Evolutionary conservation across 768 basidiomycete species (phyloP), one percentile per base, ranked within the genome.

Genomic region (Symmetrospora coprosmae): DNA sequence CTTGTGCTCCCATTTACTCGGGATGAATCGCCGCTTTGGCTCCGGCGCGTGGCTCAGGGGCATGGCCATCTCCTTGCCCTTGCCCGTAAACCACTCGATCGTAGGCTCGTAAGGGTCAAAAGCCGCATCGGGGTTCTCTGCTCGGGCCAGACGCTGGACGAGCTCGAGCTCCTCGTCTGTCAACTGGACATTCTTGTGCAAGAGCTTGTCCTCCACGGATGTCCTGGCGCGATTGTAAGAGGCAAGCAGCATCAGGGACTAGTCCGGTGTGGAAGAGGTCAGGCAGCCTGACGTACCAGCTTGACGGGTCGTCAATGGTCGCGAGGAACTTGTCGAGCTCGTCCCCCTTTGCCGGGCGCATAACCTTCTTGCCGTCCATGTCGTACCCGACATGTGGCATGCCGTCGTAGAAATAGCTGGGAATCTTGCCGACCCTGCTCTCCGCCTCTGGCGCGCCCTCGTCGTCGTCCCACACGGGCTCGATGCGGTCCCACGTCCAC

Each of bases 1-100:
- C 78, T 94, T 83, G 74, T 94, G 96, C 75, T 97, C 94, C 94
- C 94, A 99, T 76, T 91, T 97, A 74, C 88, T 92, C 14, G 91
- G 88, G 13, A 96, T 79, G 83, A 91, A 99, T 46, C 94, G 80
- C 53, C 88, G 80, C 74, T 99, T 99, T 19, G 94, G 94, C 71
- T 97, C 90, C 1, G 90, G 87, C 27, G 86, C 85, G 30, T 82
- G 81, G 11, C 84, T 86, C 14, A 99, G 73, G 23, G 94, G 94
- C 39, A 46, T 58, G 5, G 41, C 89, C 50, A 90, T 96, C 21
- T 84, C 74, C 74, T 91, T 87, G 70, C 94, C 87, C 69, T 88
- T 90, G 13, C 89, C 88, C 11, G 92, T 92, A 72, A 96, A 99
- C 88, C 90, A 97, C 71, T 96, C 91, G 1, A 84, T 81, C 45